These are phyloP conservation scores for Vanilla planifolia DNA, from an alignment of 106 monocot genomes.

Conservation along the genomic window DNA sequence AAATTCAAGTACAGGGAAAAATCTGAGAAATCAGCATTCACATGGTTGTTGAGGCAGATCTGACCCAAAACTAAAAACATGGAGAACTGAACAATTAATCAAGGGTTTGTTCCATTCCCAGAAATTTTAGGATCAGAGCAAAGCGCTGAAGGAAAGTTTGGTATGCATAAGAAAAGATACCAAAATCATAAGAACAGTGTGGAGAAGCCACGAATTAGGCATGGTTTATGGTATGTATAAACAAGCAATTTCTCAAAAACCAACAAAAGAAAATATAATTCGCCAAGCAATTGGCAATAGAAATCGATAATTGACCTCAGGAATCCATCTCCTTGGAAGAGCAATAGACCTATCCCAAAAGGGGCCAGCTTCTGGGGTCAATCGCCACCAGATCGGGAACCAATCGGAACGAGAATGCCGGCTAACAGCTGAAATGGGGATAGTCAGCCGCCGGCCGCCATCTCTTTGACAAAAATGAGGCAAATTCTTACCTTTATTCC, in stretches of 20 bases:
- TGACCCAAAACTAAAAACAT: not conserved
- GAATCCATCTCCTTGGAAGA: not conserved
- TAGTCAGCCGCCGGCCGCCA: not conserved
- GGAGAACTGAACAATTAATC: not conserved
- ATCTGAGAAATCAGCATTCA: not conserved
- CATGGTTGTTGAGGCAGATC: not conserved
- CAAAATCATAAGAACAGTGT: not conserved
- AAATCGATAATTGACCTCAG: not conserved
- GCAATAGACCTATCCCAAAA: not conserved
- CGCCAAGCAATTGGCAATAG: not conserved
- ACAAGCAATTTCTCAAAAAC: not conserved
- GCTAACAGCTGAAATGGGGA: constrained; percentile 3
- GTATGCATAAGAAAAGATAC: not conserved
- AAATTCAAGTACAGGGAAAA: not conserved
- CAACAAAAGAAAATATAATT: not conserved
- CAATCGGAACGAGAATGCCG: constrained; percentile 6
- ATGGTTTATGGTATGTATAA: not conserved
- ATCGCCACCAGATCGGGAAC: not conserved
- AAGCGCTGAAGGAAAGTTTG: not conserved
- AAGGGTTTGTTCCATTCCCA: not conserved
- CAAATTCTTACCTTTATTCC: not conserved
- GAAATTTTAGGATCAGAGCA: not conserved
- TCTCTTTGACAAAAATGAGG: not conserved
- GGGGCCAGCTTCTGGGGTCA: not conserved
- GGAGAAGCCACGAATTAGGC: not conserved